Base-by-base conservation (phyloP, 2,329 filamentous ascomycete species). In the Fusarium graminum region DNA sequence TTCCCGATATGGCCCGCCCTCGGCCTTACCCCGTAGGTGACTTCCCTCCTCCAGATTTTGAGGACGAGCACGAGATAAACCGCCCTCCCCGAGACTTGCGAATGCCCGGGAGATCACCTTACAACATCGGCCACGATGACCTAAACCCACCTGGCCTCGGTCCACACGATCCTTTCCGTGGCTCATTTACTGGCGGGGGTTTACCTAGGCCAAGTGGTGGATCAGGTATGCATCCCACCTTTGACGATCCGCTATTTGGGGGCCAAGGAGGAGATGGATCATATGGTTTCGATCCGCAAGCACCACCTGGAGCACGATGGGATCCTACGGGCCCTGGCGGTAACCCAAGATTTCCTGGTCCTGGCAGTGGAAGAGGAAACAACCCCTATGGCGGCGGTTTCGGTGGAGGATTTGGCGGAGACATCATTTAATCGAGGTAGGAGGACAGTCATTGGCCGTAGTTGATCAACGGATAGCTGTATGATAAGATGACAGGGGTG, bases 141-240 rank as follows among this genome's bases (percentile, higher is more conserved):
- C 80, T 98, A 11, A 91, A 98, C 72, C 95, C 95, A 2, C 90
- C 90, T 11, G 92, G 92, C 1, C 80, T 99, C 1, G 94, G 93
- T 0, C 94, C 94, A 0, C 83, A 93, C 71, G 94, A 97, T 76
- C 93, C 94, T 13, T 79, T 97, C 4, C 82, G 91, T 30, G 86
- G 87, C 6, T 85, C 86, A 4, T 86, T 92, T 54, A 86, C 88
- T 8, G 86, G 87, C 29, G 83, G 86, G n/a, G 85, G 87, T 1
- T 77, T 88, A 7, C 82, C 83, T 22, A 80, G 83, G n/a, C 82
- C 83, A 1, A 86, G 87, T 14, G 86, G 88, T 19, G 85, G 85
- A 12, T 88, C 90, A 13, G 95, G 95, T 1, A 99, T 99, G 95
- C 92, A 97, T 78, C 95, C 95, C 1, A 97, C 94, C 0, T 95